These are phyloP conservation scores for Aspergillus texensis DNA, from an alignment of 2,329 filamentous ascomycete genomes.

Conservation along the genomic window DNA sequence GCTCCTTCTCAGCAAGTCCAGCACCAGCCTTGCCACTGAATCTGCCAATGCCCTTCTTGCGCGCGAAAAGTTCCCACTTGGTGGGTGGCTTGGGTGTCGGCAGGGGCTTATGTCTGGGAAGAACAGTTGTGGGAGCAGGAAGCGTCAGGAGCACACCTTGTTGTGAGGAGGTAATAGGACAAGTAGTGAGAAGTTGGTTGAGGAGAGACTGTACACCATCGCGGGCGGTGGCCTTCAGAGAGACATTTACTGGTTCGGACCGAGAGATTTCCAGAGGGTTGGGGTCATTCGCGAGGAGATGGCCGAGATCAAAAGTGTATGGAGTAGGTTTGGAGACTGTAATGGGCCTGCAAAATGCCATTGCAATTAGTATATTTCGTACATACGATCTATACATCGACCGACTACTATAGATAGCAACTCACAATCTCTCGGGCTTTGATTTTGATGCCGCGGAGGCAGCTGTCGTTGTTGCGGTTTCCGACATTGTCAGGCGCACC, in stretches of 20 bases:
- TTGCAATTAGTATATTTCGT: conserved; percentile 19
- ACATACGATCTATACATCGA: conserved; percentile 3
- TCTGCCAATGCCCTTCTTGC: conserved; percentile 90
- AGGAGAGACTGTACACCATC: conserved; percentile 90
- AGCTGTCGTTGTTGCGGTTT: conserved; percentile 29
- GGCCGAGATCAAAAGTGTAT: conserved; percentile 88
- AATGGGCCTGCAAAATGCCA: conserved; percentile 49
- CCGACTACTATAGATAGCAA: conserved; percentile 3
- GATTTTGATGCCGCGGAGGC: conserved; percentile 21
- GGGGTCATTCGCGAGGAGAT: conserved; percentile 82
- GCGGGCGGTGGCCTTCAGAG: conserved; percentile 74
- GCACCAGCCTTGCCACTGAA: conserved; percentile 67
- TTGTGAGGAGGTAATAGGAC: conserved; percentile 69
- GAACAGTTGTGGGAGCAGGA: conserved; percentile 66
- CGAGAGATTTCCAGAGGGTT: conserved; percentile 71
- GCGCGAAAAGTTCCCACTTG: conserved; percentile 95
- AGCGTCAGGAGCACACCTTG: conserved; percentile 78
- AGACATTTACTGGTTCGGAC: conserved; percentile 59
- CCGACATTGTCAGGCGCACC: conserved; percentile 28
- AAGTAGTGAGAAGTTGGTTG: conserved; percentile 91
- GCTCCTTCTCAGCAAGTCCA: conserved; percentile 66
- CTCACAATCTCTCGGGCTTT: conserved; percentile 47
- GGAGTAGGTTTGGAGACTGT: conserved; percentile 80
- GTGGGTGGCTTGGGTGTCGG: conserved; percentile 80
- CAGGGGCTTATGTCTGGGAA: conserved; percentile 91